Evolutionary conservation across 306 rosid species (phyloP).

Genomic region (Adenanthera pavonina): DNA sequence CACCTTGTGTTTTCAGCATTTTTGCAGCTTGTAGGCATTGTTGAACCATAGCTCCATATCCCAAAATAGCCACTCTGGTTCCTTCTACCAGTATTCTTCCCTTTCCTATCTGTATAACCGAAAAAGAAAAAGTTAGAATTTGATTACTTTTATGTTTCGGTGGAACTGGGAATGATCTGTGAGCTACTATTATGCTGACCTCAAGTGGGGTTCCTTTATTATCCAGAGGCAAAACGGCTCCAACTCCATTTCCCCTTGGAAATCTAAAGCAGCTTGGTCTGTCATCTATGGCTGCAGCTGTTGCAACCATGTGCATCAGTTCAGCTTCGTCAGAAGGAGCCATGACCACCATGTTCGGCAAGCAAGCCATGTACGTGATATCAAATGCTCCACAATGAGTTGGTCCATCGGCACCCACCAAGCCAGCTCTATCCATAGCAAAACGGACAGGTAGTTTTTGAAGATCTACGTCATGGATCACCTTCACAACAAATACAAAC

Average conservation of each 20-base stretch:
- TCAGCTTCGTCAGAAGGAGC: slow-evolving; percentile 90
- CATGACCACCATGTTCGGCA: slow-evolving; percentile 92
- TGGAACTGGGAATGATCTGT: not conserved
- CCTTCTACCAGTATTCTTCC: slow-evolving; percentile 75
- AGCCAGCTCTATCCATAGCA: slow-evolving; percentile 79
- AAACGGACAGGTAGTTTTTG: slow-evolving; percentile 81
- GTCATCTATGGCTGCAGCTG: slow-evolving; percentile 78
- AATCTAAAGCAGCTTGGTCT: slow-evolving; percentile 86
- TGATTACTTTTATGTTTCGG: slow-evolving; percentile 3
- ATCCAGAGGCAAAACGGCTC: slow-evolving; percentile 56
- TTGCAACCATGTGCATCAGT: slow-evolving; percentile 82
- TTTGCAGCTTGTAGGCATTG: slow-evolving; percentile 70
- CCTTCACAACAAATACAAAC: slow-evolving; percentile 45
- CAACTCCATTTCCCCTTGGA: slow-evolving; percentile 85
- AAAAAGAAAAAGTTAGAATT: not conserved
- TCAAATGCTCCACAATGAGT: slow-evolving; percentile 94
- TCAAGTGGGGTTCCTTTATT: slow-evolving; percentile 69
- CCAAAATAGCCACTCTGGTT: slow-evolving; percentile 69
- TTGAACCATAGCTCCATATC: slow-evolving; percentile 72
- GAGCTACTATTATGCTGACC: slow-evolving; percentile 51
- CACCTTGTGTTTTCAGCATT: slow-evolving; percentile 49
- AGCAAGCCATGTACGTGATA: slow-evolving; percentile 82
- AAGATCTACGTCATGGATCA: slow-evolving; percentile 83
- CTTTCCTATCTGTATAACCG: slow-evolving; percentile 67
- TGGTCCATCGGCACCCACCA: slow-evolving; percentile 90